These are phyloP conservation scores for Datura wrightii DNA, from an alignment of 257 asterid species.

Conservation along the genomic window DNA sequence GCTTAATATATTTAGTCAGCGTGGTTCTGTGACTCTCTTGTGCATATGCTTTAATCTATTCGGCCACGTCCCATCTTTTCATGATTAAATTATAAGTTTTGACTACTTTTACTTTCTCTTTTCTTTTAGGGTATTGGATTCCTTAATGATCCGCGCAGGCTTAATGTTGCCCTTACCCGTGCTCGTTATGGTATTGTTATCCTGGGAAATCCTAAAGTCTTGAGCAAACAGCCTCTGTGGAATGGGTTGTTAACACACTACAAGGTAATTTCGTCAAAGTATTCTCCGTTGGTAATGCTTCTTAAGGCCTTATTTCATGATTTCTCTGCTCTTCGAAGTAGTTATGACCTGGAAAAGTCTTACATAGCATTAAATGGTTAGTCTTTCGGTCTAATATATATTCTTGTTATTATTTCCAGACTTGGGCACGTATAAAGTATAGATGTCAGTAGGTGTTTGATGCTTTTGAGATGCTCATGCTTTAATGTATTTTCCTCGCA, in stretches of 20 bases:
- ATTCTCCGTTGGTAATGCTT: slow-evolving; percentile 20
- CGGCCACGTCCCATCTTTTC: not conserved
- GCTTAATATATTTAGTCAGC: not conserved
- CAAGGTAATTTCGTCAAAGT: slow-evolving; percentile 62
- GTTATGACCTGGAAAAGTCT: not conserved
- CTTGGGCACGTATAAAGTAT: not conserved
- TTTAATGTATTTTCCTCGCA: slow-evolving; percentile 30
- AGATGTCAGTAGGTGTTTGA: slow-evolving; percentile 8
- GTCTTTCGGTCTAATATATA: not conserved
- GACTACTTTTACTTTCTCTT: slow-evolving; percentile 25
- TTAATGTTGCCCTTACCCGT: slow-evolving; percentile 99
- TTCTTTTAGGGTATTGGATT: slow-evolving; percentile 89
- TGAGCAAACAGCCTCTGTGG: slow-evolving; percentile 98
- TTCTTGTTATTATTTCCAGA: not conserved
- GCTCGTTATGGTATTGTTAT: slow-evolving; percentile 99
- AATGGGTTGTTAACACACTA: slow-evolving; percentile 90
- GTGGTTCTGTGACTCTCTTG: not conserved
- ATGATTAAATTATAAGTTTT: not conserved
- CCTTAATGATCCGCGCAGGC: slow-evolving; percentile 99
- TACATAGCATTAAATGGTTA: not conserved
- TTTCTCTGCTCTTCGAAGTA: slow-evolving; percentile 1
- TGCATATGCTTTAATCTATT: slow-evolving; percentile 17
- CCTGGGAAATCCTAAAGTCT: slow-evolving; percentile 97
- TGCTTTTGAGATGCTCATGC: slow-evolving; percentile 25
- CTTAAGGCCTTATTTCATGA: not conserved